Conservation (phyloP, 2,329 filamentous ascomycete genomes). For the Diaporthe citriasiana region DNA sequence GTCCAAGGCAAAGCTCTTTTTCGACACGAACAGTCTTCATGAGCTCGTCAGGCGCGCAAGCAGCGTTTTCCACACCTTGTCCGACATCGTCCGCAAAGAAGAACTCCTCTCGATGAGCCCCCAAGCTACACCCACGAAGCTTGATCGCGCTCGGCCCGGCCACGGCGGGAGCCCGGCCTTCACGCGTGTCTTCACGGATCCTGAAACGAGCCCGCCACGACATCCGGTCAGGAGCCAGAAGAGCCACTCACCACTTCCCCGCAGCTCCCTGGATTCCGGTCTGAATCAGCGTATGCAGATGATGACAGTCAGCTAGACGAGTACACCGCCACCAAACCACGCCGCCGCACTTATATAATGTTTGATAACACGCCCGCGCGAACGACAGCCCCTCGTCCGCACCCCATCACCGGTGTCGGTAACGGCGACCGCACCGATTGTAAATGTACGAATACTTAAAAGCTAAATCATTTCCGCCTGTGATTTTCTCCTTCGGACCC, state of each 20-base stretch:
- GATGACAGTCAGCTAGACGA: conserved; percentile 71
- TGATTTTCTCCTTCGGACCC: conserved; percentile 18
- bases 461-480: conserved; percentile 39
- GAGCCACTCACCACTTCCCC: conserved; percentile 65
- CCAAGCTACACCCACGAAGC: conserved; percentile 61
- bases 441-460: conserved; percentile 44
- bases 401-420: conserved; percentile 27
- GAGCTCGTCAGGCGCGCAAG: conserved; percentile 75
- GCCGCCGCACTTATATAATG: conserved; percentile 39
- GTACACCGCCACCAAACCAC: conserved; percentile 15
- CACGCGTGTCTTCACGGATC: conserved; percentile 75
- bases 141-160: conserved; percentile 55
- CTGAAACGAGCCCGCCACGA: conserved; percentile 68
- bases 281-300: conserved; percentile 71
- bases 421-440: conserved; percentile 37
- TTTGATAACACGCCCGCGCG: conserved; percentile 41
- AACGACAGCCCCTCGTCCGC: conserved; percentile 13
- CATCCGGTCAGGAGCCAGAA: conserved; percentile 66
- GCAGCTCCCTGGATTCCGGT: conserved; percentile 64
- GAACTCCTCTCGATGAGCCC: conserved; percentile 72
- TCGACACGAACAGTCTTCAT: conserved; percentile 78
- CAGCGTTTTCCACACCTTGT: conserved; percentile 70
- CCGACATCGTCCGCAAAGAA: conserved; percentile 70
- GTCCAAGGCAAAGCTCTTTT: conserved; percentile 70
- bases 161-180: conserved; percentile 76